These are phyloP conservation scores for Fusarium torulosum DNA, from an alignment of 2,329 filamentous ascomycete genomes.

Conservation along the genomic window DNA sequence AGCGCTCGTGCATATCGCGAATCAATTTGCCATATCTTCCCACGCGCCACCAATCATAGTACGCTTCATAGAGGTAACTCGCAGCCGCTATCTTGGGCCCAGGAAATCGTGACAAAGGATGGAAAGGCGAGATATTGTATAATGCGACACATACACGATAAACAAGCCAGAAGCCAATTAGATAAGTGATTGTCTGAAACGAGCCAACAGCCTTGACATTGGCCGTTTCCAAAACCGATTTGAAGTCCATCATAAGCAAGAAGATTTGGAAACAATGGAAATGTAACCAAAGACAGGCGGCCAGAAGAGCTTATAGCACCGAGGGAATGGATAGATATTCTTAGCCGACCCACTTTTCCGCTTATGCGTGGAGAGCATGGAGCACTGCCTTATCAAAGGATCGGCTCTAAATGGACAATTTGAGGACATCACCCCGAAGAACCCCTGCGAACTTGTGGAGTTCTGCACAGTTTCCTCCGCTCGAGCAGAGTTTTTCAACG, in stretches of 20 bases:
- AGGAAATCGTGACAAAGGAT: slow-evolving; percentile 55
- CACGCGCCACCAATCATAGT: slow-evolving; percentile 53
- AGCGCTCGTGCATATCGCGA: slow-evolving; percentile 53
- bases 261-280: too few relatives aligned
- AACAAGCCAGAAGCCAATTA: slow-evolving; percentile 47
- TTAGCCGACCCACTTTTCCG: not conserved
- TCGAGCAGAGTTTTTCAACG: slow-evolving; percentile 1
- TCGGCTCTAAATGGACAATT: slow-evolving; percentile 11
- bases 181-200: slow-evolving; percentile 7
- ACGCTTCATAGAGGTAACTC: slow-evolving; percentile 55
- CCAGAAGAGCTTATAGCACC: not conserved
- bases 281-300: fast-evolving
- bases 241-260: slow-evolving; percentile 3
- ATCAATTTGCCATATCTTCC: slow-evolving; percentile 55
- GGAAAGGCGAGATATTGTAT: slow-evolving; percentile 57
- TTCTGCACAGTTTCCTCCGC: not conserved
- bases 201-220: slow-evolving; percentile 2
- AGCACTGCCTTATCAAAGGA: slow-evolving; percentile 4
- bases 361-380: not conserved
- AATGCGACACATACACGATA: slow-evolving; percentile 49
- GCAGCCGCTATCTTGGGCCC: slow-evolving; percentile 54
- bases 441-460: slow-evolving; percentile 13
- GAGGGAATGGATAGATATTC: not conserved
- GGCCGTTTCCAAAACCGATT: not conserved
- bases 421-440: slow-evolving; percentile 1